These are phyloP conservation scores for Aspergillus clavatus DNA, from an alignment of 2,329 filamentous ascomycete genomes.

Conservation along the genomic window DNA sequence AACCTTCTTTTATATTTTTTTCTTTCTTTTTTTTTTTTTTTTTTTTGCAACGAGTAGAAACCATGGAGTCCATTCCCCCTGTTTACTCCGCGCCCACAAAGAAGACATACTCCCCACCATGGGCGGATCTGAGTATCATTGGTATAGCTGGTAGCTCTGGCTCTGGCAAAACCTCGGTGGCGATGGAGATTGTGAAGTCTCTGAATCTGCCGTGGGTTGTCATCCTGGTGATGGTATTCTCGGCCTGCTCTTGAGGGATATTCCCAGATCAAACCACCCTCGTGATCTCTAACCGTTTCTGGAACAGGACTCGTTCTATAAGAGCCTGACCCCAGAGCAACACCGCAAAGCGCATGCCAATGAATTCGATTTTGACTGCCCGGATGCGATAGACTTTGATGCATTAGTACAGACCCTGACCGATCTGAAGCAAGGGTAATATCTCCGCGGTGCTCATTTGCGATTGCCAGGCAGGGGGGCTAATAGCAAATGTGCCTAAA, in stretches of 20 bases:
- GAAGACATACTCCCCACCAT: conserved; percentile 85
- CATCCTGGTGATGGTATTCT: conserved; percentile 83
- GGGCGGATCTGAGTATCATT: conserved; percentile 94
- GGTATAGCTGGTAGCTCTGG: conserved; percentile 93
- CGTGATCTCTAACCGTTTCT: conserved; percentile 14
- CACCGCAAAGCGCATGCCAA: conserved; percentile 78
- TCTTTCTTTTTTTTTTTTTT: too few relatives aligned
- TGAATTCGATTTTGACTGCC: conserved; percentile 94
- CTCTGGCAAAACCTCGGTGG: conserved; percentile 90
- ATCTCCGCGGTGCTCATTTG: not conserved
- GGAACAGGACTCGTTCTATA: conserved; percentile 90
- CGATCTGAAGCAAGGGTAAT: conserved; percentile 86
- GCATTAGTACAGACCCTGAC: conserved; percentile 70
- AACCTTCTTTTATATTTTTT: too few relatives aligned
- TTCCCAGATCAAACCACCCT: not conserved
- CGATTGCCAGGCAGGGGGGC: conserved; percentile 1
- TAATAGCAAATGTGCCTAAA: conserved; percentile 11
- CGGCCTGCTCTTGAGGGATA: conserved; percentile 5
- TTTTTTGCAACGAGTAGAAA: conserved; percentile 7
- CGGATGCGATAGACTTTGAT: conserved; percentile 93
- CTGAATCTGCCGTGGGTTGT: conserved; percentile 96
- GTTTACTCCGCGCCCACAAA: conserved; percentile 32
- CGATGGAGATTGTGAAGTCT: conserved; percentile 82
- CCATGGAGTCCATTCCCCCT: conserved; percentile 37
- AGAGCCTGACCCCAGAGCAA: conserved; percentile 73